Evolutionary conservation across 2,329 filamentous ascomycete species (phyloP), one percentile per base, ranked within the genome.

Genomic region (Aspergillus flavus): DNA sequence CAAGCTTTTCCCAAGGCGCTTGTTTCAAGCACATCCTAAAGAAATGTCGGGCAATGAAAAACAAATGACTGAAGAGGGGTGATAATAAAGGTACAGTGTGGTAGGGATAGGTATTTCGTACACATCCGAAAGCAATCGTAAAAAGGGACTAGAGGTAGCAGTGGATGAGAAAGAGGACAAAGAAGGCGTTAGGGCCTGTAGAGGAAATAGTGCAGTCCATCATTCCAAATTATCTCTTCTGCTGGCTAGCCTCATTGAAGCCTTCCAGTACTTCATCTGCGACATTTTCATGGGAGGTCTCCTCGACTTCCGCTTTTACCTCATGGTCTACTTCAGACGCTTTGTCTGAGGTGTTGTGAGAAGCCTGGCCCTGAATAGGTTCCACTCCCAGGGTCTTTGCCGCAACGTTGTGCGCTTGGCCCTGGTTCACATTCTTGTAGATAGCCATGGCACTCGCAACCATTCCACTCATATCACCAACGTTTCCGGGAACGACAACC

Each of bases 391-490:
- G 71, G 12, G 75, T 62, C 65, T 80, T 78, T 23, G 78, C 73
- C 16, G 78, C 78, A 78, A 91, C 84, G 12, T 84, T 83, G 75
- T 87, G 90, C 30, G 88, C 87, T 79, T 97, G 93, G 0, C 89
- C 87, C 73, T 94, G 87, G 70, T 88, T 93, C 52, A 99, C 92
- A 78, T 96, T 97, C 63, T 94, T 93, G 77, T 97, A 99, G 21
- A 99, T 94, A 60, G 93, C 91, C 84, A 99, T 89, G 2, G 94
- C 95, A 21, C 92, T 96, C 45, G 95, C 94, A 77, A 99, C 98
- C 94, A 99, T 97, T 70, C 92, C 89, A 60, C 93, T 91, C 71
- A 99, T 94, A 76, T 99, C 95, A 64, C 95, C 95, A 43, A 99
- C 93, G 74, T 99, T 98, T 12, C 95, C 95, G 0, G 95, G 95